A percentile compares a stretch with the other conserved stretches of the same genome.
Conservation (phyloP, 2,329 filamentous ascomycete species). For the Clarireedia sp. region DNA sequence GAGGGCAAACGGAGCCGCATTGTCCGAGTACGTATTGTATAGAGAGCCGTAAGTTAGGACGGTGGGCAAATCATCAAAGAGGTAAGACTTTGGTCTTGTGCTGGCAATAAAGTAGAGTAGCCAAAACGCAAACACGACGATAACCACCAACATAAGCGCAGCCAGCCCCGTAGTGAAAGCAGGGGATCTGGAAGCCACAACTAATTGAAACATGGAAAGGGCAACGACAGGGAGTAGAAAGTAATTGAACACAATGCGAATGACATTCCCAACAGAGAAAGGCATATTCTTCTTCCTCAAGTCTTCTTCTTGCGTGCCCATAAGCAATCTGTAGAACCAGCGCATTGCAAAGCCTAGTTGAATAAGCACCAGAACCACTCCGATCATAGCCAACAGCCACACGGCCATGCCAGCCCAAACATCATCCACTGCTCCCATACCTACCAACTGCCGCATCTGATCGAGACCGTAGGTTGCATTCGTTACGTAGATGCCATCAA, state of each 20-base stretch:
- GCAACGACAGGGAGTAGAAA: slow-evolving; percentile 82
- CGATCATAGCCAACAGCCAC: slow-evolving; percentile 76
- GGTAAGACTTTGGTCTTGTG: slow-evolving; percentile 72
- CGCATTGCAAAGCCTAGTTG: slow-evolving; percentile 71
- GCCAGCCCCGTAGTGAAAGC: slow-evolving; percentile 67
- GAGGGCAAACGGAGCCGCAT: slow-evolving; percentile 81
- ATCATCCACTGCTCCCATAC: slow-evolving; percentile 67
- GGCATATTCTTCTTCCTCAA: slow-evolving; percentile 85
- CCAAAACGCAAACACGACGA: slow-evolving; percentile 70
- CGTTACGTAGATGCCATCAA: slow-evolving; percentile 81
- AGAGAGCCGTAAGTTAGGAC: slow-evolving; percentile 85
- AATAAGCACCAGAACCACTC: slow-evolving; percentile 55
- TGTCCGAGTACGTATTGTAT: slow-evolving; percentile 96
- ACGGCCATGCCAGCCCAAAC: slow-evolving; percentile 93
- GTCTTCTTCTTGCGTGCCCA: slow-evolving; percentile 72
- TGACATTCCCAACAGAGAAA: slow-evolving; percentile 69
- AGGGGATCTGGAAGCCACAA: slow-evolving; percentile 61
- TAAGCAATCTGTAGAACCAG: slow-evolving; percentile 67
- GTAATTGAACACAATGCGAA: slow-evolving; percentile 87
- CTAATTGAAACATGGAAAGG: slow-evolving; percentile 84
- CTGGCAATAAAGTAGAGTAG: slow-evolving; percentile 72
- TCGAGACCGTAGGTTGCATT: slow-evolving; percentile 75
- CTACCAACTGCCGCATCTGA: slow-evolving; percentile 69
- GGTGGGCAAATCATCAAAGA: slow-evolving; percentile 90
- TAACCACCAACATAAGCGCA: slow-evolving; percentile 61